A percentile compares a stretch with the other conserved stretches of the same genome.
These are phyloP conservation scores for Tricholoma flavovirens DNA, from an alignment of 768 basidiomycete genomes.

Conservation along the genomic window DNA sequence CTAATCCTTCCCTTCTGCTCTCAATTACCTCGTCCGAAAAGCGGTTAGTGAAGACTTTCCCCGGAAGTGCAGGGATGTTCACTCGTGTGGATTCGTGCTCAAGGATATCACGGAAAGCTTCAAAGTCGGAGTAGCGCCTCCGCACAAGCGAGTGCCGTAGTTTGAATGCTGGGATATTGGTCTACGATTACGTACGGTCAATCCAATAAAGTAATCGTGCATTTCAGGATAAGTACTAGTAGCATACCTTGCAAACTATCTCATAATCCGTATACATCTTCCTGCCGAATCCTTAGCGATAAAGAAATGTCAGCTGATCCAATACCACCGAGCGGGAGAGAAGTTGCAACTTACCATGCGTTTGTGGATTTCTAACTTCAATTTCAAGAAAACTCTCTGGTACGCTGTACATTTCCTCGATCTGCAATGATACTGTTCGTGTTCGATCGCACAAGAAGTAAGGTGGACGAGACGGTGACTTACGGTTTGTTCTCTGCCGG, in stretches of 20 bases:
- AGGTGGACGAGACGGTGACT: constrained; percentile 16
- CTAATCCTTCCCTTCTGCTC: constrained; percentile 82
- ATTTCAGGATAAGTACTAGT: background rate
- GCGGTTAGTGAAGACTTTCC: constrained; percentile 97
- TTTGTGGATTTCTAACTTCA: constrained; percentile 94
- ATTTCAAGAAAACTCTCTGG: constrained; percentile 98
- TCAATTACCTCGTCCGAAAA: constrained; percentile 99
- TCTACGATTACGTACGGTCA: constrained; percentile 39
- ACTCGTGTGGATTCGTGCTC: constrained; percentile 96
- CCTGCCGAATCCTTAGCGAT: constrained; percentile 75
- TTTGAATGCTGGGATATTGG: constrained; percentile 99
- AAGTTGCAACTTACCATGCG: constrained; percentile 62
- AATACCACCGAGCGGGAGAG: background rate
- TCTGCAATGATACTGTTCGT: constrained; percentile 40
- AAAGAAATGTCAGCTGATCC: background rate
- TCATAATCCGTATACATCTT: constrained; percentile 99
- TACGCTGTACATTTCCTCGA: constrained; percentile 98
- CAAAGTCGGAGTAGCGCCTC: constrained; percentile 88
- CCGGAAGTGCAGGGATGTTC: constrained; percentile 95
- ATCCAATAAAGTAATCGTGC: background rate
- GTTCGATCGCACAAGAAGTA: constrained; percentile 18
- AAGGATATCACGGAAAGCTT: constrained; percentile 95
- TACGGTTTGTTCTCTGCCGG: constrained; percentile 56
- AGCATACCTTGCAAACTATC: constrained; percentile 86
- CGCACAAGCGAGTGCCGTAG: constrained; percentile 88